Base-by-base conservation (phyloP, 2,329 filamentous ascomycete genomes). In the Aspergillus flavus region DNA sequence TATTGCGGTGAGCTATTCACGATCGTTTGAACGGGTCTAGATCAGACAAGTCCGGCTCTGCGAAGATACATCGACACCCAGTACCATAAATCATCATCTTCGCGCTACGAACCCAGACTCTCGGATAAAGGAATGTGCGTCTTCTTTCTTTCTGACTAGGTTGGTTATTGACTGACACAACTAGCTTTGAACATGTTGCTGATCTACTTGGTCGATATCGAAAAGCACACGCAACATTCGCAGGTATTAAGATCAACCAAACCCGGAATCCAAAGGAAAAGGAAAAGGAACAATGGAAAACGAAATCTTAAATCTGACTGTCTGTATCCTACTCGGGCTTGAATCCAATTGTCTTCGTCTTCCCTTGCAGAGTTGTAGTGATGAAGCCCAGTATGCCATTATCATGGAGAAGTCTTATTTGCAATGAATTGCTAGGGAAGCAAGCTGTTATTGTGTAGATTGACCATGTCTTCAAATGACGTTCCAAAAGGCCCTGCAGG, bases 1-100 rank as follows among this genome's bases (percentile, higher is more conserved):
- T 58, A 62, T 30, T 45, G 34, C 41, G 32, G 39, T 16, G 55
- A 54, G n/a, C 39, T 62, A 4, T 58, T 55, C 23, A 54, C 48
- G 11, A 45, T 54, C 10, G 46, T 61, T 14, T 61, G 60, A 62
- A 30, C 23, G n/a, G 5, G 4, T 5, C 23, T 11, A 14, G 12
- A 7, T 23, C 19, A 34, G 14, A 26, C 16, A 39, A 21, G 45
- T n/a, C 57, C 6, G 11, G 39, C 39, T 41, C 7, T n/a, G 16
- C 1, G 16, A 41, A n/a, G 16, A 41, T 41, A n/a, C 7, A n/a
- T 41, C 7, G 19, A n/a, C 16, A 4, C 19, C 34, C 39, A 41
- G 4, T 53, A 10, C 19, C 7, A 19, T 9, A 5, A 19, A 34
- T 16, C 23, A 19, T 14, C 12, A 16, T 23, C 23, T 28, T 48